Evolutionary conservation across 2,329 filamentous ascomycete species (phyloP).

Genomic region (Xylaria sp.): DNA sequence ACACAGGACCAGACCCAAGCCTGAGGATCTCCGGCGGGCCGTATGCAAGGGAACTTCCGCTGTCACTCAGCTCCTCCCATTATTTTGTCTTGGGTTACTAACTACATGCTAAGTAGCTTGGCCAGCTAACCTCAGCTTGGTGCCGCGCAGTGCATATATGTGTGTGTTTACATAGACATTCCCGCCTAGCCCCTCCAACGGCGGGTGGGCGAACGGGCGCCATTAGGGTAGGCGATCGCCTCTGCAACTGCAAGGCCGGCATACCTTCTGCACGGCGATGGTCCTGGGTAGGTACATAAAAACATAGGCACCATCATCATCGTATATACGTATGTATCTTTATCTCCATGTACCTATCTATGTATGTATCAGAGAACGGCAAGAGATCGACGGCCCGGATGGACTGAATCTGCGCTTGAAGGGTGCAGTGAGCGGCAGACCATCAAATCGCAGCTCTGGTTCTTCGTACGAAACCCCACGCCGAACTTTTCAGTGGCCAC

Average conservation of each 20-base stretch:
- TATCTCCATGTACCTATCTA: background rate
- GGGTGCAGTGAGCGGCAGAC: conserved; percentile 4
- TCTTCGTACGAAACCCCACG: background rate
- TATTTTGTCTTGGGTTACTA: conserved; percentile 6
- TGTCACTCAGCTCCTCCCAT: conserved; percentile 3
- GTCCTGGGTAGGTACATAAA: no score
- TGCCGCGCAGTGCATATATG: conserved; percentile 11
- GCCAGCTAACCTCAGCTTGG: conserved; percentile 5
- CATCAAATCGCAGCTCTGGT: background rate
- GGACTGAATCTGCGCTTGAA: conserved; percentile 20
- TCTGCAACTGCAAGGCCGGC: conserved; percentile 11
- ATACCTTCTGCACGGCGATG: conserved; percentile 7
- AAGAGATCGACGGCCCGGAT: conserved; percentile 16
- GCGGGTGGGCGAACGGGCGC: no score
- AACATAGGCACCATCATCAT: background rate
- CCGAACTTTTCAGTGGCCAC: background rate
- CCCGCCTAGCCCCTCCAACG: conserved; percentile 14
- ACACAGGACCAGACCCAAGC: background rate
- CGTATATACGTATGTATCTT: background rate
- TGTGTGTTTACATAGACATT: conserved; percentile 4
- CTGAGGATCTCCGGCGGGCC: conserved; percentile 17
- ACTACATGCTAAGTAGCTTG: no score
- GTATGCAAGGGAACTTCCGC: conserved; percentile 21
- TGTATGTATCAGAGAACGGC: conserved; percentile 6
- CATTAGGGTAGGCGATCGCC: conserved; percentile 1